Evolutionary conservation across 768 basidiomycete species (phyloP).

Genomic region (Rhodocollybia butyracea): DNA sequence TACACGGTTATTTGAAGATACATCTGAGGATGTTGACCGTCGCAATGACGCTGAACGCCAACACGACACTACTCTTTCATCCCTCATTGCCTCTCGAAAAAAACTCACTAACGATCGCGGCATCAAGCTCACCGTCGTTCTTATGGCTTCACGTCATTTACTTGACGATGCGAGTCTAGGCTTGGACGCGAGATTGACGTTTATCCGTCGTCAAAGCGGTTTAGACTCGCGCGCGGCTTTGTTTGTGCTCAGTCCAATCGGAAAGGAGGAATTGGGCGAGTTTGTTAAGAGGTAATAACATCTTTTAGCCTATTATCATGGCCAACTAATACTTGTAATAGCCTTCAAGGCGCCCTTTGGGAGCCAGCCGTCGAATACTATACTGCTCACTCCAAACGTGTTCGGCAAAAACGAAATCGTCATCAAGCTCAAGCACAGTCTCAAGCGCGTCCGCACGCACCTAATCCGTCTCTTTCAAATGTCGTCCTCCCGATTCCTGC

Average conservation of each 20-base stretch:
- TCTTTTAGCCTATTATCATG: neutral
- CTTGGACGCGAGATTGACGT: constrained; percentile 77
- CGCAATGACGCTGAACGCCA: constrained; percentile 39
- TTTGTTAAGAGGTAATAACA: constrained; percentile 83
- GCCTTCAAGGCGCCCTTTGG: constrained; percentile 84
- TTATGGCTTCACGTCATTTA: constrained; percentile 85
- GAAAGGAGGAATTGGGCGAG: constrained; percentile 78
- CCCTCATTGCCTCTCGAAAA: constrained; percentile 78
- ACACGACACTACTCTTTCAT: constrained; percentile 77
- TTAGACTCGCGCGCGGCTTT: constrained; percentile 90
- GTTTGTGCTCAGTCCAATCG: constrained; percentile 93
- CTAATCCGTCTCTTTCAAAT: neutral
- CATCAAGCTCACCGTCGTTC: constrained; percentile 91
- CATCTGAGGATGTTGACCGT: neutral
- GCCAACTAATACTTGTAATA: constrained; percentile 21
- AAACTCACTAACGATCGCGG: constrained; percentile 78
- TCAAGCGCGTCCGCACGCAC: neutral
- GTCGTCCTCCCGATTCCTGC: constrained; percentile 40
- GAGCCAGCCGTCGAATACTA: constrained; percentile 94
- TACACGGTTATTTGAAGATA: constrained; percentile 74
- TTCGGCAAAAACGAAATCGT: constrained; percentile 83
- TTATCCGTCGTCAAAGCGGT: constrained; percentile 81
- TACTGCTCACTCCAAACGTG: constrained; percentile 87
- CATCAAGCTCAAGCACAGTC: constrained; percentile 48
- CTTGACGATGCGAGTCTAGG: constrained; percentile 54